phyloP scores from a whole-genome alignment of 768 basidiomycete species.

The Podaxis sp. region DNA sequence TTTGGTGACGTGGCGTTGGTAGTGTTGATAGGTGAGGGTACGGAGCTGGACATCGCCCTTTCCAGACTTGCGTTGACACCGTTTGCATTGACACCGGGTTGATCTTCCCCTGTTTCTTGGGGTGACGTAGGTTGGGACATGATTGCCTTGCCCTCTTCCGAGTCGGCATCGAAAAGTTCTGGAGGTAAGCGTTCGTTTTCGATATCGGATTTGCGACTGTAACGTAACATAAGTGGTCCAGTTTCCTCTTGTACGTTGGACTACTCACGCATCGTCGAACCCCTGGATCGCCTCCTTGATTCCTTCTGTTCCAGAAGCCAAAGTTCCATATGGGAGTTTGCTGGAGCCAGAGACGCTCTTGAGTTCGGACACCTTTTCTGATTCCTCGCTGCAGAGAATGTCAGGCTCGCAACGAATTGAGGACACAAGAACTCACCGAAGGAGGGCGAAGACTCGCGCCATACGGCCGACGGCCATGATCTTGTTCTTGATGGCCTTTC shows the following conservation, averaged over 20 bases:
- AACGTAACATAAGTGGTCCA: background rate
- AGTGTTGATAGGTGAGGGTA: constrained; percentile 14
- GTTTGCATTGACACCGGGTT: constrained; percentile 44
- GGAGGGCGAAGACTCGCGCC: constrained; percentile 92
- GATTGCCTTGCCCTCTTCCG: constrained; percentile 68
- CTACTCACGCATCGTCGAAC: constrained; percentile 92
- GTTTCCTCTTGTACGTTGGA: background rate
- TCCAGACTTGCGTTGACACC: constrained; percentile 45
- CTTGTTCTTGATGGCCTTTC: constrained; percentile 96
- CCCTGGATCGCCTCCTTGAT: constrained; percentile 92
- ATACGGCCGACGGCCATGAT: constrained; percentile 97
- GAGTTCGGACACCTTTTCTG: constrained; percentile 95
- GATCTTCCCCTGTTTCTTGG: constrained; percentile 39
- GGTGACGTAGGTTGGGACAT: constrained; percentile 58
- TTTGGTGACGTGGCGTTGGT: constrained; percentile 23
- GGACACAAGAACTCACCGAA: constrained; percentile 60
- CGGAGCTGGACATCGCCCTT: constrained; percentile 28
- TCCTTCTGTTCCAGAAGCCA: constrained; percentile 88
- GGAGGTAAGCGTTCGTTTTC: constrained; percentile 99
- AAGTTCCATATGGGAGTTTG: constrained; percentile 77
- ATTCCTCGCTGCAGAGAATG: constrained; percentile 74
- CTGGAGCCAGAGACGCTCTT: constrained; percentile 82
- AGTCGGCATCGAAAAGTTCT: constrained; percentile 82
- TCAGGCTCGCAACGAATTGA: constrained; percentile 1
- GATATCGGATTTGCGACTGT: constrained; percentile 93